A percentile compares a stretch with the other conserved stretches of the same genome.
Evolutionary conservation across 1,139 yeast species (phyloP).

Genomic region (Yamadazyma trypodendri): DNA sequence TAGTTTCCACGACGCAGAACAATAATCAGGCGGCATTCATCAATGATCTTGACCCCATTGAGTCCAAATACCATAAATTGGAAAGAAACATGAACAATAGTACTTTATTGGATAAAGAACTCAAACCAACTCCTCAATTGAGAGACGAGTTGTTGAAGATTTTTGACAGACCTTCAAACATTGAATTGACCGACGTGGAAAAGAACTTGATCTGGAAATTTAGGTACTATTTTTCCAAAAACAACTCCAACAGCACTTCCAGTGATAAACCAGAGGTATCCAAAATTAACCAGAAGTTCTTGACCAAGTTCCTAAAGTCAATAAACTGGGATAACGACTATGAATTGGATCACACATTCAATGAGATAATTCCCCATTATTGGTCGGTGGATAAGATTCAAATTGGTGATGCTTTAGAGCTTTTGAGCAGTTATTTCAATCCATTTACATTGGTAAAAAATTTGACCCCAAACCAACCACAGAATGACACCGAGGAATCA

Average conservation of each 20-base stretch:
- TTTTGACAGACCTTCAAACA: slow-evolving; percentile 77
- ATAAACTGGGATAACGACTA: slow-evolving; percentile 84
- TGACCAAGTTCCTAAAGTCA: slow-evolving; percentile 83
- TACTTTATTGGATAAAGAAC: slow-evolving; percentile 74
- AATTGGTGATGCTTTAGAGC: slow-evolving; percentile 89
- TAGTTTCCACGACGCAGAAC: not conserved
- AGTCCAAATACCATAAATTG: slow-evolving; percentile 76
- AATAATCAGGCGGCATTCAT: not conserved
- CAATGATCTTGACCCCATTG: slow-evolving; percentile 54
- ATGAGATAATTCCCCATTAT: slow-evolving; percentile 44
- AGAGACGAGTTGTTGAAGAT: slow-evolving; percentile 72
- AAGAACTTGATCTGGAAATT: slow-evolving; percentile 91
- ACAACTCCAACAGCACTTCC: slow-evolving; percentile 25
- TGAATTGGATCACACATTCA: slow-evolving; percentile 78
- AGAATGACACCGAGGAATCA: slow-evolving; percentile 21
- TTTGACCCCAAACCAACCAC: slow-evolving; percentile 5
- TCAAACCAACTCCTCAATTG: slow-evolving; percentile 84
- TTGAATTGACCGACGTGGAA: slow-evolving; percentile 77
- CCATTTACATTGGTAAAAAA: slow-evolving; percentile 34
- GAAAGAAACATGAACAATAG: slow-evolving; percentile 78
- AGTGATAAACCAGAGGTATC: slow-evolving; percentile 15
- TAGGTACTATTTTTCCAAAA: slow-evolving; percentile 78
- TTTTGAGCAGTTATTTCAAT: slow-evolving; percentile 70
- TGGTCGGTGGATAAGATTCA: slow-evolving; percentile 70
- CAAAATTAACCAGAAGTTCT: slow-evolving; percentile 44